phyloP scores from a whole-genome alignment of 208 protist species.

The Porcisia deanei region DNA sequence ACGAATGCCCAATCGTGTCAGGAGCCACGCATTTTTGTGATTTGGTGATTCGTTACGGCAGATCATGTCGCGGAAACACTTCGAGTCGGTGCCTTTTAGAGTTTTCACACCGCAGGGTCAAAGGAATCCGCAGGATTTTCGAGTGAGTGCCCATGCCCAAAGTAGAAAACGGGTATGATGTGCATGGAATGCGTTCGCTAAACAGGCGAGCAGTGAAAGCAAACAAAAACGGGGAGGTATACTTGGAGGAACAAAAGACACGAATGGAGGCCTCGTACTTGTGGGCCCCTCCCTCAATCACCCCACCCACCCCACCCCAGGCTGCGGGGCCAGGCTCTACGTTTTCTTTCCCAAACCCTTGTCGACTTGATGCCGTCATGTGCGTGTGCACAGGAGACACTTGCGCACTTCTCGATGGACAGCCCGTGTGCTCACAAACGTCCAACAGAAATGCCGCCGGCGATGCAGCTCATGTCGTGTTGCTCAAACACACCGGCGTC shows the following conservation, averaged over 20 bases:
- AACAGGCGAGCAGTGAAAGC: neutral
- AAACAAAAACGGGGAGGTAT: too few species aligned
- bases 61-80: neutral
- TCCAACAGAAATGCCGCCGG: conserved; percentile 51
- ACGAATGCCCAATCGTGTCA: neutral
- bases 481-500: conserved; percentile 27
- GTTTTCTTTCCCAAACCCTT: too few species aligned
- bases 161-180: neutral
- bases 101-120: neutral
- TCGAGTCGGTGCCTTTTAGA: neutral
- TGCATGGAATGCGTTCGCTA: neutral
- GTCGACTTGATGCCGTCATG: too few species aligned
- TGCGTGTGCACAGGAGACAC: neutral
- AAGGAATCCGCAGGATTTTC: neutral
- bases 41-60: neutral
- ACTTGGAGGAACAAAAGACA: too few species aligned
- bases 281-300: neutral
- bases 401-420: neutral
- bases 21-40: neutral
- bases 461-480: conserved; percentile 60
- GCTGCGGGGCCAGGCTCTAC: too few species aligned
- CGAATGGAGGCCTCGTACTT: too few species aligned
- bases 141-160: neutral
- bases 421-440: neutral
- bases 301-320: neutral